Evolutionary conservation across 805 yeast genomes (phyloP).

Genomic region (Ogataea minuta): DNA sequence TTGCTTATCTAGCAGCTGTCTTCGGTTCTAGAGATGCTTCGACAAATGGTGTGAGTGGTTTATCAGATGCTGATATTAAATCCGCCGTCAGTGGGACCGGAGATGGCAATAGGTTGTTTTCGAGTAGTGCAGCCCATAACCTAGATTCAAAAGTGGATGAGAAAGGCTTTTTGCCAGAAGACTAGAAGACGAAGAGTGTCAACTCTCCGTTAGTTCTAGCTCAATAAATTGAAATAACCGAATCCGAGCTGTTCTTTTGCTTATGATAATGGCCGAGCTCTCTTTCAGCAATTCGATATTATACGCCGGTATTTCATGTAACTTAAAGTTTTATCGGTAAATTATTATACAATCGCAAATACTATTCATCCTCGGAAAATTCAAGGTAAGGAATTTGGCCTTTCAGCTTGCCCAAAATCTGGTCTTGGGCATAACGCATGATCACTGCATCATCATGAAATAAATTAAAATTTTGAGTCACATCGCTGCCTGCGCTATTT

Average conservation of each 20-base stretch:
- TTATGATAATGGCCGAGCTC: no score
- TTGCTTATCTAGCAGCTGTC: constrained; percentile 28
- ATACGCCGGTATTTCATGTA: no score
- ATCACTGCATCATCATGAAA: constrained; percentile 57
- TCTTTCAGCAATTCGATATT: no score
- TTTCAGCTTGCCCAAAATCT: constrained; percentile 51
- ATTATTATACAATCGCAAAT: no score
- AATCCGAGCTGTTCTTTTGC: no score
- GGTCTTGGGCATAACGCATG: constrained; percentile 44
- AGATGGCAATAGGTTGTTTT: constrained; percentile 28
- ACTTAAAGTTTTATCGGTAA: no score
- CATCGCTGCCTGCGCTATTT: constrained; percentile 72
- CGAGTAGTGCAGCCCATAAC: constrained; percentile 33
- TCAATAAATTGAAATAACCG: no score
- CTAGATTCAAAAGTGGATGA: constrained; percentile 14
- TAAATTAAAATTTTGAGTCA: constrained; percentile 56
- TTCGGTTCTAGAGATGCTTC: constrained; percentile 11
- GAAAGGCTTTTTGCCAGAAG: neutral
- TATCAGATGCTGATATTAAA: constrained; percentile 40
- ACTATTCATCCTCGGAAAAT: constrained; percentile 1
- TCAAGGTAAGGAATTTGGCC: constrained; percentile 46
- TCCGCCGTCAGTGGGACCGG: constrained; percentile 42
- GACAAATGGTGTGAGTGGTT: constrained; percentile 22
- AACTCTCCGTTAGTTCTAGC: no score
- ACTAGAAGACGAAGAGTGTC: constrained; percentile 3